Base-by-base conservation (phyloP, 345 rosid species). In the Pugionium cornutum region DNA sequence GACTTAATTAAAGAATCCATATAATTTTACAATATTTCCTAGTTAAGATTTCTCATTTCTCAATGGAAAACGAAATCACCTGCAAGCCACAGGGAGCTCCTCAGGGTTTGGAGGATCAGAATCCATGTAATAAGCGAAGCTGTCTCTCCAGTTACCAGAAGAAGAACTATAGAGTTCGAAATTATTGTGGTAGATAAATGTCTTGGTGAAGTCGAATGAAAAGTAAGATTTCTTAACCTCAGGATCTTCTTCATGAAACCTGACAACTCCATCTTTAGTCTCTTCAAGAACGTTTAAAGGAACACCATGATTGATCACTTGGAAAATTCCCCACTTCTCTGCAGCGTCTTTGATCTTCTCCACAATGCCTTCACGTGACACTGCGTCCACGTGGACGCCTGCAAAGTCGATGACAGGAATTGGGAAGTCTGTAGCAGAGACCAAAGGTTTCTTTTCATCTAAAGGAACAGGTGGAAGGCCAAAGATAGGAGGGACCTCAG, bases 321-420 rank as follows among this genome's bases (percentile, higher is more conserved):
- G 87, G 40, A 85, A 81, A 53, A 85, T 67, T 5, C 85, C 85
- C 82, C 82, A 83, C 0, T 56, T 49, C 76, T 76, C 78, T 0
- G 77, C 70, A 2, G 82, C 81, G 0, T 43, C 57, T 52, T 76
- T 37, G 32, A 83, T 66, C 55, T 58, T 48, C 32, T 75, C 42
- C 4, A 76, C 65, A 1, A 74, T 54, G 44, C 50, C 44, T 41
- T 47, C 26, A 26, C 62, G 77, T n/a, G 60, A 58, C 26, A 10
- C 7, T n/a, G 37, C 18, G 2, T 6, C 39, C n/a, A 6, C 43
- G 9, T 30, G 35, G 45, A 73, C 3, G 41, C 45, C 64, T 46
- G 51, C 9, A 7, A 82, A 70, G 66, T 82, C 81, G 57, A 86
- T 75, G 68, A 68, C 4, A n/a, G 90, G 86, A 41, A 81, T n/a